Evolutionary conservation across 495 filamentous ascomycete species (phyloP), one percentile per base, ranked within the genome.

Genomic region (Daldinia bambusicola): DNA sequence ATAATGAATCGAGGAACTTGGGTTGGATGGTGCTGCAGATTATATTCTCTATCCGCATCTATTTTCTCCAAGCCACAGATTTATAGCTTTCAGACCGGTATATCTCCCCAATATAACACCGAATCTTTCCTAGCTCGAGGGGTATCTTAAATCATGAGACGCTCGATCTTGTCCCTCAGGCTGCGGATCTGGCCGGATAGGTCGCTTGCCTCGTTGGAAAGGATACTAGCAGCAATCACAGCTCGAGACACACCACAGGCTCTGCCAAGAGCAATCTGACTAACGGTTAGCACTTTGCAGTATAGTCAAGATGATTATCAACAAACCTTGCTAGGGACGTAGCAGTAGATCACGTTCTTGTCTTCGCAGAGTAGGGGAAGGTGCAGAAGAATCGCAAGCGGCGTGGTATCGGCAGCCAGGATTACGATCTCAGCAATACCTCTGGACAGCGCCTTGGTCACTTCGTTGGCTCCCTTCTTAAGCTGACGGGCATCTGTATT

Each of bases 161-260:
- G 87, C 86, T 99, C 95, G 45, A 99, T 93, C 90, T 97, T 95
- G 79, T 94, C 91, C 86, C 95, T 97, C 75, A 98, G 81, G 51
- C 85, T 81, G 64, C 90, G 84, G 79, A 98, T 97, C 86, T 95
- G 92, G 70, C 84, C 84, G 81, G 89, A 90, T 34, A 98, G 85
- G 77, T 98, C 95, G 63, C 87, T 91, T 13, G 92, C 93, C 82
- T 98, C 95, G 85, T 98, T 98, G 73, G 91, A 93, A 40, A 93
- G 97, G 76, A 98, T 95, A 68, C 87, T 90, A 41, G 88, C 90
- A 43, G 92, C 89, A 22, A 99, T 98, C 41, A 99, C 94, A 48
- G 93, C 87, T 40, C 95, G 84, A 71, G 85, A 89, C 57, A 97
- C 94, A 84, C 94, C 94, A 77, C 89, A 92, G 37, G 91, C 90